Percentiles rank a stretch among this genome's conserved stretches.
These are phyloP conservation scores for Sporormia fimetaria DNA, from an alignment of 495 filamentous ascomycete genomes.

Conservation along the genomic window DNA sequence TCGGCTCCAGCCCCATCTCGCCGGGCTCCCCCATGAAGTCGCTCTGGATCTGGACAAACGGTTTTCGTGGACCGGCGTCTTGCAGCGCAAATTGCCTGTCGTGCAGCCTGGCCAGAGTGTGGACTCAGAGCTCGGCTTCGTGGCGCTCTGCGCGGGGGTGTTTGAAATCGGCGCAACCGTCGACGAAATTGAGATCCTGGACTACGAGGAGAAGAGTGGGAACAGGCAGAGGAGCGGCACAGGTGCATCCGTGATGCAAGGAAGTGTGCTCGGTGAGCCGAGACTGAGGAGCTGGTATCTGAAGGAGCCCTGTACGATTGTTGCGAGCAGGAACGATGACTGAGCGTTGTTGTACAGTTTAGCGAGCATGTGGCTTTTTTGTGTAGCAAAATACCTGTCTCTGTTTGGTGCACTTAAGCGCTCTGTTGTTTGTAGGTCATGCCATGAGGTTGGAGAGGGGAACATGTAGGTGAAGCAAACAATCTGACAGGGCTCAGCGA, in stretches of 20 bases:
- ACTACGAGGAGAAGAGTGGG: constrained; percentile 25
- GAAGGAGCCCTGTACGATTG: constrained; percentile 50
- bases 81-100: constrained; percentile 49
- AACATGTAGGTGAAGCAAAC: no score
- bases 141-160: constrained; percentile 62
- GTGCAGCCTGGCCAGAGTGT: constrained; percentile 50
- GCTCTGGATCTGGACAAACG: constrained; percentile 77
- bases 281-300: constrained; percentile 65
- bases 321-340: constrained; percentile 38
- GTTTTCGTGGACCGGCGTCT: constrained; percentile 70
- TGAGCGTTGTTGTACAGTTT: no score
- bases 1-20: constrained; percentile 63
- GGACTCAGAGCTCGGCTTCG: constrained; percentile 49
- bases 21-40: constrained; percentile 57
- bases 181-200: constrained; percentile 51
- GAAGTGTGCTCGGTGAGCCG: constrained; percentile 40
- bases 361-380: no score
- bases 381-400: no score
- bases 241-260: constrained; percentile 7
- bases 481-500: no score
- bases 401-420: no score
- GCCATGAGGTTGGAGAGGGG: no score
- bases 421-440: no score
- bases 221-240: constrained; percentile 11
- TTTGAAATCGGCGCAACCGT: constrained; percentile 74